Evolutionary conservation across 2,329 filamentous ascomycete genomes (phyloP).

Genomic region (Penicillium sp.): DNA sequence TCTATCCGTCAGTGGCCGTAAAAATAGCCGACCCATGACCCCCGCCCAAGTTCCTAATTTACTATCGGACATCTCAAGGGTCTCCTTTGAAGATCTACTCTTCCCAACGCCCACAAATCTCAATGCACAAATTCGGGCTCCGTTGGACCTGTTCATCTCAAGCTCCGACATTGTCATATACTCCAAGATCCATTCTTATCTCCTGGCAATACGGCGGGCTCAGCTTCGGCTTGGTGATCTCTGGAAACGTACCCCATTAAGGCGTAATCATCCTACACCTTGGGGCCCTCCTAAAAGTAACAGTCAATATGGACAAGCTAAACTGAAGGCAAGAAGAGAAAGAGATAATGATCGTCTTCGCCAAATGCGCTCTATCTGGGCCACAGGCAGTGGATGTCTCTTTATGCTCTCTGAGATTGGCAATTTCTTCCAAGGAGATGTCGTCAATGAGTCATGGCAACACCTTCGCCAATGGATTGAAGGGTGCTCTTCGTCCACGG

Average conservation of each 20-base stretch:
- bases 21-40: constrained; percentile 30
- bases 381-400: constrained; percentile 78
- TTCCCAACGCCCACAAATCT: constrained; percentile 74
- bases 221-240: constrained; percentile 80
- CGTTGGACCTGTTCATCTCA: constrained; percentile 83
- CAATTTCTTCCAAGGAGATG: constrained; percentile 84
- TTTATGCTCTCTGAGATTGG: constrained; percentile 89
- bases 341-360: constrained; percentile 63
- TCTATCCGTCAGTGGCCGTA: constrained; percentile 52
- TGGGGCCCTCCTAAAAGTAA: constrained; percentile 63
- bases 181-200: constrained; percentile 80
- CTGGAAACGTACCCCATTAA: constrained; percentile 79
- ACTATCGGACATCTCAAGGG: constrained; percentile 41
- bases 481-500: constrained; percentile 37
- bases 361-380: constrained; percentile 82
- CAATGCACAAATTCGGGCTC: constrained; percentile 70
- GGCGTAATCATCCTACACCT: constrained; percentile 73
- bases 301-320: constrained; percentile 58
- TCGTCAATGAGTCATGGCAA: constrained; percentile 77
- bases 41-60: constrained; percentile 22
- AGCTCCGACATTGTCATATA: constrained; percentile 74
- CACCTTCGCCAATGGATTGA: constrained; percentile 75
- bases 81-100: constrained; percentile 72
- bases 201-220: constrained; percentile 79
- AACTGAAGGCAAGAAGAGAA: constrained; percentile 61